Evolutionary conservation across 371 early-diverging fungal genomes (phyloP).

Genomic region (Entomophthora muscae): DNA sequence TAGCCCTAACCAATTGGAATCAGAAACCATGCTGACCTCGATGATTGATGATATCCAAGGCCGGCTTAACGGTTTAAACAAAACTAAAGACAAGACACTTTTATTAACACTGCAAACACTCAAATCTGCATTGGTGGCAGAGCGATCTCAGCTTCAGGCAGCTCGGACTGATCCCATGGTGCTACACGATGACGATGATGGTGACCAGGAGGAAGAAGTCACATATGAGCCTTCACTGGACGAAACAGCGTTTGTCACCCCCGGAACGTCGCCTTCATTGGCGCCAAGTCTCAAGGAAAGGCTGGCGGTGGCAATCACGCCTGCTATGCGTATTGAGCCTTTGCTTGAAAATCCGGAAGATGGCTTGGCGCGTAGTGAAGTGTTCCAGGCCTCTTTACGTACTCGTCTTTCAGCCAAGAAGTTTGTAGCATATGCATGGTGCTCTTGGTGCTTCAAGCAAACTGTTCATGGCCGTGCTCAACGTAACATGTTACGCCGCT

Average conservation of each 20-base stretch:
- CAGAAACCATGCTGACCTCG: neutral
- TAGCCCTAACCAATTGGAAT: neutral
- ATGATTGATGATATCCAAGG: neutral
- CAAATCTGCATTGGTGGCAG: neutral
- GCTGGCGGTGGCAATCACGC: neutral
- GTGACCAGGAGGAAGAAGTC: neutral
- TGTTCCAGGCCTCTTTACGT: neutral
- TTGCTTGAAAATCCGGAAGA: neutral
- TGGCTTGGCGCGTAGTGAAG: neutral
- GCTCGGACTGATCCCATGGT: neutral
- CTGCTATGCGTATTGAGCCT: neutral
- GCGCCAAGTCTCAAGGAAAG: neutral
- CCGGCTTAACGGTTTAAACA: neutral
- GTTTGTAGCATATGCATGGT: constrained; percentile 3
- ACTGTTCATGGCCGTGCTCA: constrained; percentile 3
- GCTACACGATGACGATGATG: neutral
- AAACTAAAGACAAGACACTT: neutral
- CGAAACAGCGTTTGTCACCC: neutral
- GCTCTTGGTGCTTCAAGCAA: constrained; percentile 3
- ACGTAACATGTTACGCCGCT: neutral
- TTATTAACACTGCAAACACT: neutral
- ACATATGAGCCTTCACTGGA: neutral
- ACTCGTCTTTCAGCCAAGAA: neutral
- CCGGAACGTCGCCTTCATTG: neutral
- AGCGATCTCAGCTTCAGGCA: neutral